phyloP scores from a whole-genome alignment of 2,329 filamentous ascomycete genomes.

The Ilyonectria mors-panacis region DNA sequence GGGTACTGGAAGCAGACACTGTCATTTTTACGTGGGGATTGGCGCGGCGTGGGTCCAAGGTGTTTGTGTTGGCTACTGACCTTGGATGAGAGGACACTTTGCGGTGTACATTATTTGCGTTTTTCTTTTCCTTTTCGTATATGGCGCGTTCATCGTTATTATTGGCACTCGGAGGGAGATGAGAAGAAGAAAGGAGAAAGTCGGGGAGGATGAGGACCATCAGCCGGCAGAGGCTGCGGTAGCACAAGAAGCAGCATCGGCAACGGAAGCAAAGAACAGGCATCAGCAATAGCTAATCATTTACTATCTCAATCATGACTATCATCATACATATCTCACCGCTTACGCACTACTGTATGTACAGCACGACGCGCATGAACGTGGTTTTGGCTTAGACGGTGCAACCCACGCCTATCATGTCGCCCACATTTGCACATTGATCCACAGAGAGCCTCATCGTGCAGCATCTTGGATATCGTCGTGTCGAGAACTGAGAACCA shows the following conservation, averaged over 20 bases:
- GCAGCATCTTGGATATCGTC: not conserved
- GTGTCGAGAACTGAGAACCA: not conserved
- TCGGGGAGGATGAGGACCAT: not conserved
- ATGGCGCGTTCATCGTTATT: not conserved
- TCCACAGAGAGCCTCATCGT: conserved; percentile 8
- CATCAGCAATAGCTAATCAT: not conserved
- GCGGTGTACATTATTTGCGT: conserved; percentile 11
- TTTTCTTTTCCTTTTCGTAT: not conserved
- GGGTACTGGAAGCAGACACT: conserved; percentile 7
- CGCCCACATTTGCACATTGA: not conserved
- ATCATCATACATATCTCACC: not conserved
- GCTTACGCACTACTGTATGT: not conserved
- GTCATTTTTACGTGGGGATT: conserved; percentile 17
- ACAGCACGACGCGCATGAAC: conserved; percentile 4
- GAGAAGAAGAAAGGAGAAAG: not conserved
- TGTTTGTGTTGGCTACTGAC: conserved; percentile 12
- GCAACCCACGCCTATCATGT: not conserved
- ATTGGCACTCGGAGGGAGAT: not conserved
- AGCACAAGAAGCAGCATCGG: not conserved
- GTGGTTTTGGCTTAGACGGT: not conserved
- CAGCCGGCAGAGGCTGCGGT: not conserved
- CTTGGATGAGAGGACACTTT: not conserved
- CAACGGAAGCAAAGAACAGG: not conserved
- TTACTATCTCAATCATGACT: not conserved
- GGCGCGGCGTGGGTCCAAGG: conserved; percentile 7